Percentiles rank a stretch among this genome's conserved stretches.
These are phyloP conservation scores for Trichosporon sp. DNA, from an alignment of 1,284 basidiomycete species.

Conservation along the genomic window DNA sequence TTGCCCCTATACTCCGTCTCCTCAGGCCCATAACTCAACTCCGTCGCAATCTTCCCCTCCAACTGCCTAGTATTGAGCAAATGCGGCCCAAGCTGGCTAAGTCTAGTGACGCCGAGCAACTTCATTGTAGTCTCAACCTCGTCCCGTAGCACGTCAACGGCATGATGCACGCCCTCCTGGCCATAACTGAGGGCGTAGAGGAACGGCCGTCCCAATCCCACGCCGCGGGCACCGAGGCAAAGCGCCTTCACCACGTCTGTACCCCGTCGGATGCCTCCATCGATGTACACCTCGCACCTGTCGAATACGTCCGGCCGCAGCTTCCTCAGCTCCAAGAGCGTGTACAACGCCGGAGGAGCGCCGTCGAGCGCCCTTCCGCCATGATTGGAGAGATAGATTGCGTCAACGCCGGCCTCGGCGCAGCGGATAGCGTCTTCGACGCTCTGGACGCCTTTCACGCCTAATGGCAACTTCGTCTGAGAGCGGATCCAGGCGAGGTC, in stretches of 20 bases:
- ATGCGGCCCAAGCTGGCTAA: conserved; percentile 50
- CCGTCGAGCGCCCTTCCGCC: conserved; percentile 40
- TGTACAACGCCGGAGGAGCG: conserved; percentile 48
- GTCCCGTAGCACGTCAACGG: conserved; percentile 37
- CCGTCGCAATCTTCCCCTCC: conserved; percentile 25
- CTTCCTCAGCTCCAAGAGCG: conserved; percentile 47
- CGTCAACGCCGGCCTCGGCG: conserved; percentile 46
- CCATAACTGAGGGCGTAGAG: conserved; percentile 49
- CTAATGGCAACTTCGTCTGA: conserved; percentile 43
- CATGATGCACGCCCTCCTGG: conserved; percentile 48
- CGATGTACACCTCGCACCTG: conserved; percentile 47
- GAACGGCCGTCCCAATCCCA: conserved; percentile 50
- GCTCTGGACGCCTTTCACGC: conserved; percentile 48
- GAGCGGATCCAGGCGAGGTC: conserved; percentile 44
- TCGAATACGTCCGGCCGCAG: conserved; percentile 46
- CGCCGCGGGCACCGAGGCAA: conserved; percentile 51
- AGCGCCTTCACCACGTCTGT: conserved; percentile 52
- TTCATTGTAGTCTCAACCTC: conserved; percentile 71
- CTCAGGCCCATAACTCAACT: conserved; percentile 24
- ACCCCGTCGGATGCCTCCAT: conserved; percentile 51
- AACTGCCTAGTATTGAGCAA: conserved; percentile 36
- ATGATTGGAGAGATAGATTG: conserved; percentile 48
- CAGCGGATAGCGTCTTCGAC: conserved; percentile 49
- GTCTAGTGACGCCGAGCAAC: conserved; percentile 63
- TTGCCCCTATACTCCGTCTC: conserved; percentile 7